These are phyloP conservation scores for Omphalotus guepiniiformis DNA, from an alignment of 768 basidiomycete species.

Conservation along the genomic window DNA sequence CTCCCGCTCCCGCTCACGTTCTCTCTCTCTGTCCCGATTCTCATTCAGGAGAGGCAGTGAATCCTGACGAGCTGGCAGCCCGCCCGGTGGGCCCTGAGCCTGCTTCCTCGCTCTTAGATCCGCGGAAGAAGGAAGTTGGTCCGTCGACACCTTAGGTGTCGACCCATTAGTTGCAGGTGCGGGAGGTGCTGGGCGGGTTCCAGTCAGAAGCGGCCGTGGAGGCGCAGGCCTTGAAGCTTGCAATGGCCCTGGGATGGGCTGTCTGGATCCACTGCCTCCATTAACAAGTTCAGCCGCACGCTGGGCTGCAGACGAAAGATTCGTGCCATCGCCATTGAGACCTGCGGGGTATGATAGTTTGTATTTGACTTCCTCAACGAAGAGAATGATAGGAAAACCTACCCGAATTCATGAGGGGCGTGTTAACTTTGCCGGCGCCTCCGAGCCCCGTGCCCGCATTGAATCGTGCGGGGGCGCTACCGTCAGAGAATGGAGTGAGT, in stretches of 20 bases:
- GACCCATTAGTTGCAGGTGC: slow-evolving; percentile 27
- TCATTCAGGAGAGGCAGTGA: slow-evolving; percentile 29
- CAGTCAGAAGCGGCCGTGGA: slow-evolving; percentile 58
- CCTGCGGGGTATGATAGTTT: slow-evolving; percentile 39
- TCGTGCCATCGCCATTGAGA: slow-evolving; percentile 38
- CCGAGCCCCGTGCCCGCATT: slow-evolving; percentile 90
- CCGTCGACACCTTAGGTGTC: slow-evolving; percentile 30
- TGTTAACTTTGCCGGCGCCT: slow-evolving; percentile 44
- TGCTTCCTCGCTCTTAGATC: slow-evolving; percentile 66
- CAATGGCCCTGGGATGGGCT: slow-evolving; percentile 23
- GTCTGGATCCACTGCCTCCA: slow-evolving; percentile 21
- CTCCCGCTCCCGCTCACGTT: slow-evolving; percentile 23
- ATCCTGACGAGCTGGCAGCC: slow-evolving; percentile 46
- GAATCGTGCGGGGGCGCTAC: slow-evolving; percentile 72
- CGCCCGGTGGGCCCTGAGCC: slow-evolving; percentile 44
- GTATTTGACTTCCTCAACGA: too few species aligned
- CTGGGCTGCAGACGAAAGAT: slow-evolving; percentile 41
- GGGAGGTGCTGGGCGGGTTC: slow-evolving; percentile 50
- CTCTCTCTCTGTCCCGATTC: slow-evolving; percentile 20
- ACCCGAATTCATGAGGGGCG: too few species aligned
- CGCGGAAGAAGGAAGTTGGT: slow-evolving; percentile 56
- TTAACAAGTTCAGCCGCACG: slow-evolving; percentile 63
- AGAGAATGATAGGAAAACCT: too few species aligned
- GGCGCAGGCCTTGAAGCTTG: slow-evolving; percentile 66
- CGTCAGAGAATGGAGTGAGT: slow-evolving; percentile 7